Evolutionary conservation across 2,329 filamentous ascomycete genomes (phyloP).

Genomic region (Alternaria burnsii): DNA sequence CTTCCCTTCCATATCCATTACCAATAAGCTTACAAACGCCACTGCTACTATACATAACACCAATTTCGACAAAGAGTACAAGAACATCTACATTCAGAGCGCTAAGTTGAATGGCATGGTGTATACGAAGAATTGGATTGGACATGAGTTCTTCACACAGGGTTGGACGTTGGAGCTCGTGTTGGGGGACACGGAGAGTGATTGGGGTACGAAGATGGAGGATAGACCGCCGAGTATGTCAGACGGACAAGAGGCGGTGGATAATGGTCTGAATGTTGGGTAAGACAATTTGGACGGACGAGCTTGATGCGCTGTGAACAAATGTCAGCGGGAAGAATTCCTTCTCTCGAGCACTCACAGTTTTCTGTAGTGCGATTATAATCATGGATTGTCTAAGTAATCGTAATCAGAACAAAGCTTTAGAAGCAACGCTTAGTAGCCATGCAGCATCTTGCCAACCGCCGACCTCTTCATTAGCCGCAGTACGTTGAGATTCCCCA

Average conservation of each 20-base stretch:
- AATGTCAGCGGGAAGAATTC: background rate
- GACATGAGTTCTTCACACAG: constrained; percentile 56
- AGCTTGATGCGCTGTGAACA: no score
- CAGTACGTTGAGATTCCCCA: constrained; percentile 20
- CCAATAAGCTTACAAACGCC: constrained; percentile 51
- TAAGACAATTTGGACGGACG: background rate
- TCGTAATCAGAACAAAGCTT: constrained; percentile 49
- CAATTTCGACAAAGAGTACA: constrained; percentile 54
- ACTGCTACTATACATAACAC: constrained; percentile 52
- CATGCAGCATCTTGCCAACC: constrained; percentile 68
- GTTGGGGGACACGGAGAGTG: constrained; percentile 53
- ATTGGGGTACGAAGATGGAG: constrained; percentile 54
- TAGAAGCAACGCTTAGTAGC: constrained; percentile 63
- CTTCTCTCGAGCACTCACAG: background rate
- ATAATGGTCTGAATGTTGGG: background rate
- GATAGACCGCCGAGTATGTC: constrained; percentile 44
- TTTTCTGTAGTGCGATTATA: background rate
- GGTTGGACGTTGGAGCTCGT: constrained; percentile 55
- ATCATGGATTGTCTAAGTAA: background rate
- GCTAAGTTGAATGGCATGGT: constrained; percentile 53
- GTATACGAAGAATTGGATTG: constrained; percentile 57
- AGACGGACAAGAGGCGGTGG: background rate
- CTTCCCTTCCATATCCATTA: constrained; percentile 54
- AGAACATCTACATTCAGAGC: constrained; percentile 56
- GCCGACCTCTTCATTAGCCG: constrained; percentile 47